A percentile compares a stretch with the other conserved stretches of the same genome.
These are phyloP conservation scores for Urtica urens DNA, from an alignment of 306 rosid species.

Conservation along the genomic window DNA sequence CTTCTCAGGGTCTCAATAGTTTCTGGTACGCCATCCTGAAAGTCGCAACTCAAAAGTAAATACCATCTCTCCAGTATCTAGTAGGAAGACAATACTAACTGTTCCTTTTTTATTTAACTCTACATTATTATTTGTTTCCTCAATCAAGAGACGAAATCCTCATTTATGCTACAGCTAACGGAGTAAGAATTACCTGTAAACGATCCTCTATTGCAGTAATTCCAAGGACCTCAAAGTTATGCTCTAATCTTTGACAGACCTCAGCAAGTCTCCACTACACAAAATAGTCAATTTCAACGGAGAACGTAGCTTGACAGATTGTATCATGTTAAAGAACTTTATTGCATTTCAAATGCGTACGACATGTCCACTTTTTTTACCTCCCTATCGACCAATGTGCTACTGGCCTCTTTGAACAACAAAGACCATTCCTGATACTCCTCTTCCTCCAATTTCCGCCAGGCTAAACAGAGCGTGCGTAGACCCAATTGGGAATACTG, in stretches of 20 bases:
- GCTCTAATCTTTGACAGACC: slow-evolving; percentile 86
- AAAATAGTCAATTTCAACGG: slow-evolving; percentile 24
- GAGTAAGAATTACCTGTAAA: slow-evolving; percentile 52
- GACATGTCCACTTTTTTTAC: slow-evolving; percentile 35
- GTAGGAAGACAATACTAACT: slow-evolving; percentile 1
- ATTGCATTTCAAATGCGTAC: too few relatives aligned
- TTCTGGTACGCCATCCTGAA: slow-evolving; percentile 97
- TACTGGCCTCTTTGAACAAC: slow-evolving; percentile 89
- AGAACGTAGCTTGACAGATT: background rate
- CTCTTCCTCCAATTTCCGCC: slow-evolving; percentile 79
- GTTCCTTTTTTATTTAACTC: background rate
- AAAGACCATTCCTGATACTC: slow-evolving; percentile 83
- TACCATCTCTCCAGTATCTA: background rate
- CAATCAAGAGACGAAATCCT: too few relatives aligned
- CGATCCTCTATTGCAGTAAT: slow-evolving; percentile 98
- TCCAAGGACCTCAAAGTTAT: slow-evolving; percentile 81
- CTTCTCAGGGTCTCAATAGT: slow-evolving; percentile 83
- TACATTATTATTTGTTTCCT: background rate
- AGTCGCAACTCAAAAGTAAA: background rate
- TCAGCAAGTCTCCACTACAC: slow-evolving; percentile 97
- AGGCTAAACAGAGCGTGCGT: slow-evolving; percentile 84
- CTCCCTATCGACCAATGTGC: slow-evolving; percentile 96
- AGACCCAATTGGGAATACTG: slow-evolving; percentile 88
- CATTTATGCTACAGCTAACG: too few relatives aligned
- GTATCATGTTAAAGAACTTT: background rate